These are phyloP conservation scores for Marchantia paleacea DNA, from an alignment of 225 moss, liverwort and hornwort genomes.

Conservation along the genomic window DNA sequence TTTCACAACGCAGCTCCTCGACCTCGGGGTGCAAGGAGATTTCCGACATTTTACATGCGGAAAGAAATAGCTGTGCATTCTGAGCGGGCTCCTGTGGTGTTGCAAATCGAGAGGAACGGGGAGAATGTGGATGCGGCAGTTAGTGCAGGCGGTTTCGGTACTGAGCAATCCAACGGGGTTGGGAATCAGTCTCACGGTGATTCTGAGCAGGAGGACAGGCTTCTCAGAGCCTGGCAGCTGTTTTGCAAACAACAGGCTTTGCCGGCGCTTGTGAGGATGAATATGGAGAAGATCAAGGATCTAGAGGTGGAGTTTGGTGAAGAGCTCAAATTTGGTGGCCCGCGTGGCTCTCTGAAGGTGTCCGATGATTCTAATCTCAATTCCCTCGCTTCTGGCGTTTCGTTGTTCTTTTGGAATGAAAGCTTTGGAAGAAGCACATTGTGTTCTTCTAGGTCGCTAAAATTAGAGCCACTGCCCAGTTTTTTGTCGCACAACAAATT, in stretches of 20 bases:
- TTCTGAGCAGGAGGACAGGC: conserved; percentile 35
- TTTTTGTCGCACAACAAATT: too few relatives aligned
- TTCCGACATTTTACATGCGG: conserved; percentile 30
- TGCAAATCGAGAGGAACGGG: conserved; percentile 26
- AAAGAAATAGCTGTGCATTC: conserved; percentile 15
- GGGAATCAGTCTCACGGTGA: not conserved
- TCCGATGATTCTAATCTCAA: not conserved
- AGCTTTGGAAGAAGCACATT: too few relatives aligned
- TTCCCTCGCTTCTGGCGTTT: not conserved
- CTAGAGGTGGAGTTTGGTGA: conserved; percentile 83
- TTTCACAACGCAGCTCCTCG: not conserved
- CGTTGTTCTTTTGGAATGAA: too few relatives aligned
- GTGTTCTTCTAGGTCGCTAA: too few relatives aligned
- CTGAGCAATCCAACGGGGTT: not conserved
- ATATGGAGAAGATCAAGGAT: conserved; percentile 78
- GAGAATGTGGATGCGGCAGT: conserved; percentile 20
- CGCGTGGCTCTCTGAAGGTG: conserved; percentile 90
- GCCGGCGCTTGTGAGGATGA: conserved; percentile 61
- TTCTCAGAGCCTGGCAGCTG: conserved; percentile 61
- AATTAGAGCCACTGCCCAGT: too few relatives aligned
- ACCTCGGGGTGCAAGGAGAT: not conserved
- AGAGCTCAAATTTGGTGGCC: conserved; percentile 82
- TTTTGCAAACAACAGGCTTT: conserved; percentile 60
- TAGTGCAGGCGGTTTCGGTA: too few relatives aligned
- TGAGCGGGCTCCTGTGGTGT: conserved; percentile 8